These are phyloP conservation scores for Metschnikowia shivogae DNA, from an alignment of 805 yeast species.

Conservation along the genomic window DNA sequence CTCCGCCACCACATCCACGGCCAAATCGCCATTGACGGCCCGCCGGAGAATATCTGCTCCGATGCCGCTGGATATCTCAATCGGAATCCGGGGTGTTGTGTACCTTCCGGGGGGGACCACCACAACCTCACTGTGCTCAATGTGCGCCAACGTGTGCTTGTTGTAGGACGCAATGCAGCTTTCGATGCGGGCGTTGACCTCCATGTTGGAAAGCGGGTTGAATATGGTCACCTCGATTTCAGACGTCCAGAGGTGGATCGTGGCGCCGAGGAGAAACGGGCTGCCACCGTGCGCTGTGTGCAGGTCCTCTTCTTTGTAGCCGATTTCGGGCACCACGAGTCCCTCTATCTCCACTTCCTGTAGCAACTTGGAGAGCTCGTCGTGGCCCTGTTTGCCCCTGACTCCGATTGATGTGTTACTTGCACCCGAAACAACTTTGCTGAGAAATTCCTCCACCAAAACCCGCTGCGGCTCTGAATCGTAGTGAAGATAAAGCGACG, in stretches of 20 bases:
- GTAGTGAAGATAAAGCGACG: slow-evolving; percentile 16
- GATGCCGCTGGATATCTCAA: slow-evolving; percentile 42
- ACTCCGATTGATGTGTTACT: slow-evolving; percentile 7
- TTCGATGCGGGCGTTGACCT: slow-evolving; percentile 36
- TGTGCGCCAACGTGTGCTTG: slow-evolving; percentile 43
- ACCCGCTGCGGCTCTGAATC: slow-evolving; percentile 6
- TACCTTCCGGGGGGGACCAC: slow-evolving; percentile 50
- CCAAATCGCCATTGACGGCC: slow-evolving; percentile 49
- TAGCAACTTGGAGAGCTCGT: slow-evolving; percentile 2
- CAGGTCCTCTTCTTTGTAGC: background rate
- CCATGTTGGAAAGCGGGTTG: slow-evolving; percentile 52
- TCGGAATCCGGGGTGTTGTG: slow-evolving; percentile 47
- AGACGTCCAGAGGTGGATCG: slow-evolving; percentile 52
- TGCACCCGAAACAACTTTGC: slow-evolving; percentile 19
- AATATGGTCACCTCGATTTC: slow-evolving; percentile 50
- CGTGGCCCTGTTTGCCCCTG: background rate
- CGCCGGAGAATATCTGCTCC: slow-evolving; percentile 47
- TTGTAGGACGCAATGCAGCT: slow-evolving; percentile 48
- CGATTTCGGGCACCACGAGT: slow-evolving; percentile 20
- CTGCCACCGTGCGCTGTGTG: slow-evolving; percentile 1
- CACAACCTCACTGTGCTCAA: slow-evolving; percentile 38
- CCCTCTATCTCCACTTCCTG: slow-evolving; percentile 17
- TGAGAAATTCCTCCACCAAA: slow-evolving; percentile 17
- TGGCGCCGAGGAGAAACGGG: slow-evolving; percentile 46
- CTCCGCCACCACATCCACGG: slow-evolving; percentile 44